A percentile compares a stretch with the other conserved stretches of the same genome.
Evolutionary conservation across 371 early-diverging fungal genomes (phyloP).

Genomic region (Apophysomyces ossiformis): DNA sequence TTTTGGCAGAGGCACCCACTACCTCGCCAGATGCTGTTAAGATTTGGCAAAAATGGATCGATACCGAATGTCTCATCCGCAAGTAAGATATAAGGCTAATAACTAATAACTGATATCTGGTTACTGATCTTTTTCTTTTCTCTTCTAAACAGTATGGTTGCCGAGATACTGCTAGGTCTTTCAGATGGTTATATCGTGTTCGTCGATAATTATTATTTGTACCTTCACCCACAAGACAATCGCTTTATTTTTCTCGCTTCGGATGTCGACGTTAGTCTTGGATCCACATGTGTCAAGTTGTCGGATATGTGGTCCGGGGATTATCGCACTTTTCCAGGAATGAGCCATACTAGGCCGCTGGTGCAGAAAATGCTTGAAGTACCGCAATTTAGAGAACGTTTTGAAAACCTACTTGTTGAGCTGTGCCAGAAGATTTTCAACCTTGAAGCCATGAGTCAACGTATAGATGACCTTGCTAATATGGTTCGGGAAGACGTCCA

Average conservation of each 20-base stretch:
- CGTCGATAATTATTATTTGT: slow-evolving; percentile 46
- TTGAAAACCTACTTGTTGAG: slow-evolving; percentile 26
- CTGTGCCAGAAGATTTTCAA: slow-evolving; percentile 26
- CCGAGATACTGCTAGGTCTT: slow-evolving; percentile 41
- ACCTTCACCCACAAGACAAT: slow-evolving; percentile 11
- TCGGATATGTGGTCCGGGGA: slow-evolving; percentile 32
- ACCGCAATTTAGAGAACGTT: slow-evolving; percentile 26
- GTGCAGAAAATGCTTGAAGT: slow-evolving; percentile 17
- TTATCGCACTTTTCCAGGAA: slow-evolving; percentile 35
- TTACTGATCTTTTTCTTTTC: background rate
- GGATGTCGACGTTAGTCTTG: slow-evolving; percentile 45
- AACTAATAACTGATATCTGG: background rate
- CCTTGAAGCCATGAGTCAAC: slow-evolving; percentile 15
- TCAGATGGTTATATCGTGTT: slow-evolving; percentile 41
- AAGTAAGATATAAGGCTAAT: slow-evolving; percentile 10
- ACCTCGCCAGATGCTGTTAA: slow-evolving; percentile 19
- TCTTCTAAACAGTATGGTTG: slow-evolving; percentile 26
- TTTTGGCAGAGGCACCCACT: slow-evolving; percentile 31
- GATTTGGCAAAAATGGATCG: slow-evolving; percentile 34
- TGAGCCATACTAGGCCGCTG: slow-evolving; percentile 22
- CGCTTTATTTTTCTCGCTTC: slow-evolving; percentile 34
- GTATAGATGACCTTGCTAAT: slow-evolving; percentile 15
- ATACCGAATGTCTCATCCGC: slow-evolving; percentile 40
- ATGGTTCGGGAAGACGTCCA: slow-evolving; percentile 22
- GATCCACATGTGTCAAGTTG: slow-evolving; percentile 20